These are phyloP conservation scores for Colletotrichum tofieldiae DNA, from an alignment of 2,329 filamentous ascomycete species.

Conservation along the genomic window DNA sequence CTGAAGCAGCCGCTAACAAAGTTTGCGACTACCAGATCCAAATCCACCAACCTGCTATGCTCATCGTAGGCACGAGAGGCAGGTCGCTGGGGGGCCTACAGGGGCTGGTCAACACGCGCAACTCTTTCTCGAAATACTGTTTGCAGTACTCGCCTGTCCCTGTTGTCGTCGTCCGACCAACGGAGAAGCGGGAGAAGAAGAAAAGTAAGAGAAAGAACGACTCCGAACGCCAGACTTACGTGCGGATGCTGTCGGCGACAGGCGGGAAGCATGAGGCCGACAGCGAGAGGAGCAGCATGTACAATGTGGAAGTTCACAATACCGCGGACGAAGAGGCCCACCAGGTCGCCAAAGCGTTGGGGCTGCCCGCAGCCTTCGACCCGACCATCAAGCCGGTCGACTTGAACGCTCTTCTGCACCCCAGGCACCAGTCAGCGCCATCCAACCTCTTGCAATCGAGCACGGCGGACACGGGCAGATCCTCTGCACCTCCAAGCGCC, in stretches of 20 bases:
- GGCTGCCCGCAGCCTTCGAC: slow-evolving; percentile 74
- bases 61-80: slow-evolving; percentile 91
- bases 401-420: slow-evolving; percentile 47
- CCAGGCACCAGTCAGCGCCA: slow-evolving; percentile 31
- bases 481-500: slow-evolving; percentile 29
- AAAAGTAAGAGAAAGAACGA: slow-evolving; percentile 88
- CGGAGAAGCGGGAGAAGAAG: slow-evolving; percentile 90
- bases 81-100: slow-evolving; percentile 89
- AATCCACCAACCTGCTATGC: slow-evolving; percentile 91
- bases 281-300: slow-evolving; percentile 66
- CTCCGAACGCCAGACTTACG: slow-evolving; percentile 81
- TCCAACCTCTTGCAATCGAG: slow-evolving; percentile 20
- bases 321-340: slow-evolving; percentile 76
- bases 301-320: slow-evolving; percentile 69
- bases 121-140: slow-evolving; percentile 95
- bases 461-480: slow-evolving; percentile 2
- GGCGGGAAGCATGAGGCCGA: slow-evolving; percentile 72
- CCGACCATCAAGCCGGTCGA: slow-evolving; percentile 74
- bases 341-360: slow-evolving; percentile 74
- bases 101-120: slow-evolving; percentile 82
- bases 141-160: slow-evolving; percentile 94
- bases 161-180: slow-evolving; percentile 91
- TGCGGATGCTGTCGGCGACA: slow-evolving; percentile 80
- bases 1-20: not conserved
- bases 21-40: slow-evolving; percentile 74